A percentile compares a stretch with the other conserved stretches of the same genome.
phyloP scores from a whole-genome alignment of 306 rosid genomes.

The Prunus mira region DNA sequence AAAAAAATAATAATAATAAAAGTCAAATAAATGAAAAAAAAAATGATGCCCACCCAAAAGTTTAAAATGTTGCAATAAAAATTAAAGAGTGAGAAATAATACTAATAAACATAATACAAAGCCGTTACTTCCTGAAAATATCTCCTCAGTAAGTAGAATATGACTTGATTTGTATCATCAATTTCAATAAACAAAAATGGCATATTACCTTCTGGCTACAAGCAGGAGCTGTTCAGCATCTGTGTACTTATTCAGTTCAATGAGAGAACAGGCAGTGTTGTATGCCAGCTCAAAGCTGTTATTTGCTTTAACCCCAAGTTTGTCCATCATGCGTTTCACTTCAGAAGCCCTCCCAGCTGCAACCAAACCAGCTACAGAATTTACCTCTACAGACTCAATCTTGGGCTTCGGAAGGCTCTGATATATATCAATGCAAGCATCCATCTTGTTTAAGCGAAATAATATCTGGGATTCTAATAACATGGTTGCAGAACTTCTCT shows the following conservation, averaged over 20 bases:
- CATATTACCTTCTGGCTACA: conserved; percentile 72
- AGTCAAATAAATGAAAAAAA: too few relatives aligned
- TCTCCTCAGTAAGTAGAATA: conserved; percentile 7
- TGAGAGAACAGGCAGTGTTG: conserved; percentile 85
- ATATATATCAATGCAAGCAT: conserved; percentile 84
- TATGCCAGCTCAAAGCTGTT: conserved; percentile 93
- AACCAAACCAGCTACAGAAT: conserved; percentile 75
- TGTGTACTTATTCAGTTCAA: conserved; percentile 61
- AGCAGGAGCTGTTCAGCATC: conserved; percentile 91
- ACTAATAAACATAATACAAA: neutral
- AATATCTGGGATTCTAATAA: conserved; percentile 87
- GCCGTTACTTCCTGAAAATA: neutral
- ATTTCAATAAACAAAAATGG: conserved; percentile 15
- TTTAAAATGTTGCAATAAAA: neutral
- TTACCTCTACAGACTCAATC: conserved; percentile 77
- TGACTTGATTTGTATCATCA: conserved; percentile 18
- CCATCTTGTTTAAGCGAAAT: conserved; percentile 84
- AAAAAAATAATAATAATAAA: neutral
- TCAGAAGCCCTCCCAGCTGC: conserved; percentile 83
- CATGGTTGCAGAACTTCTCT: conserved; percentile 55
- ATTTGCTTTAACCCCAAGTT: conserved; percentile 70
- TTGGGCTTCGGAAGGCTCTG: conserved; percentile 80
- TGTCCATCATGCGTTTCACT: conserved; percentile 72
- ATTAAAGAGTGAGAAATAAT: neutral
- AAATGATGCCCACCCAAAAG: neutral